These are phyloP conservation scores for Yamadazyma ubonensis DNA, from an alignment of 805 yeast species.

Conservation along the genomic window DNA sequence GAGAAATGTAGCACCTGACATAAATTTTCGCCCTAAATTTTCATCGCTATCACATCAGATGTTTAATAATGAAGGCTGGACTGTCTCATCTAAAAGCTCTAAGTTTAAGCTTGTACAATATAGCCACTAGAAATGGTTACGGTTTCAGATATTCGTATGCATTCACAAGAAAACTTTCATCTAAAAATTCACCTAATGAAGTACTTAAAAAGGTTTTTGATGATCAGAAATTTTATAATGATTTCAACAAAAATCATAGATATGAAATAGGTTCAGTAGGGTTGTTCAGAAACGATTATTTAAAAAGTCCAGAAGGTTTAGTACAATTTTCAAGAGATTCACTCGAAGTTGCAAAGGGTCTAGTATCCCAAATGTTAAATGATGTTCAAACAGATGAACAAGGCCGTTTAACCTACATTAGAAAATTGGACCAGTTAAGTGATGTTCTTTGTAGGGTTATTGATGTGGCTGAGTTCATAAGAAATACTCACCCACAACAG, in stretches of 20 bases:
- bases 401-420: constrained; percentile 50
- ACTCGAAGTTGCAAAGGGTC: constrained; percentile 57
- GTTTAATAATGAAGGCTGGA: not conserved
- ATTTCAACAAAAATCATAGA: constrained; percentile 35
- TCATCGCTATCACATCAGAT: not conserved
- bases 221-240: constrained; percentile 54
- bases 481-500: constrained; percentile 81
- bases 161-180: too few relatives aligned
- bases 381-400: constrained; percentile 38
- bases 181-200: too few relatives aligned
- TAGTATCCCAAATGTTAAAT: constrained; percentile 56
- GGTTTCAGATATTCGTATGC: too few relatives aligned
- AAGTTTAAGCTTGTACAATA: too few relatives aligned
- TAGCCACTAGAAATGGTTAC: too few relatives aligned
- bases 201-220: constrained; percentile 55
- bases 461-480: constrained; percentile 87
- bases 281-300: constrained; percentile 75
- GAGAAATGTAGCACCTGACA: not conserved
- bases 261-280: constrained; percentile 33
- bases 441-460: constrained; percentile 90
- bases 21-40: constrained; percentile 4
- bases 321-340: constrained; percentile 64
- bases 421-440: constrained; percentile 76
- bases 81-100: constrained; percentile 1
- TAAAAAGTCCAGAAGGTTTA: constrained; percentile 70